These are phyloP conservation scores for Novymonas esmeraldas DNA, from an alignment of 208 protist genomes.

Conservation along the genomic window DNA sequence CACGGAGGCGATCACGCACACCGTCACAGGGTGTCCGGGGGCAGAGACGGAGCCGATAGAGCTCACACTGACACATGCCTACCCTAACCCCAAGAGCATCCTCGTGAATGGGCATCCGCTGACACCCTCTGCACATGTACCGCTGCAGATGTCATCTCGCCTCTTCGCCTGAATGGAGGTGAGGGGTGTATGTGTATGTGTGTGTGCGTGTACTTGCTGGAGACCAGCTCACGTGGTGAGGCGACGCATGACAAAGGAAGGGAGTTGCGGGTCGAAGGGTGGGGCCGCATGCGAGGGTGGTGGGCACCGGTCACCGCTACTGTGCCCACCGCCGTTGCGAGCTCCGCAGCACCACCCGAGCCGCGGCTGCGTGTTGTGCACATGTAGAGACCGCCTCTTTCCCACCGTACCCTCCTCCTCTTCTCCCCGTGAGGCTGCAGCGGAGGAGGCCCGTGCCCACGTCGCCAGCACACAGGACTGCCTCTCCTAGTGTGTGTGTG, in stretches of 20 bases:
- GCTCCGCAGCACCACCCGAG: no score
- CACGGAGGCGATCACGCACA: constrained; percentile 42
- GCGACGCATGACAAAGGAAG: background rate
- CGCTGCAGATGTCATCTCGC: constrained; percentile 72
- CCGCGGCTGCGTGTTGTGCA: no score
- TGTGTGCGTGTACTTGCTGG: background rate
- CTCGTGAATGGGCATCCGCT: constrained; percentile 68
- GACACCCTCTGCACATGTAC: constrained; percentile 37
- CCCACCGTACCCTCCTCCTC: no score
- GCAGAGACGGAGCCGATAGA: constrained; percentile 35
- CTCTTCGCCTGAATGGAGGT: constrained; percentile 57
- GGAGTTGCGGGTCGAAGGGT: background rate
- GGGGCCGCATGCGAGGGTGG: no score
- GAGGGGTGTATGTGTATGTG: background rate
- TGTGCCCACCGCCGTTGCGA: no score
- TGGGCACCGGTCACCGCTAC: no score
- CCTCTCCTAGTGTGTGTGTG: no score
- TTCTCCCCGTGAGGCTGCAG: no score
- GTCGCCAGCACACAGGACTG: no score
- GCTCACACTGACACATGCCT: constrained; percentile 49
- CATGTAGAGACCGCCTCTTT: no score
- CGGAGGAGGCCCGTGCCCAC: no score
- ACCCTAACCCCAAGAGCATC: constrained; percentile 44
- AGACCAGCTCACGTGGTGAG: background rate
- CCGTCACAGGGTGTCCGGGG: constrained; percentile 48